Conservation (phyloP, 495 filamentous ascomycete species). For the Neurospora sp. region DNA sequence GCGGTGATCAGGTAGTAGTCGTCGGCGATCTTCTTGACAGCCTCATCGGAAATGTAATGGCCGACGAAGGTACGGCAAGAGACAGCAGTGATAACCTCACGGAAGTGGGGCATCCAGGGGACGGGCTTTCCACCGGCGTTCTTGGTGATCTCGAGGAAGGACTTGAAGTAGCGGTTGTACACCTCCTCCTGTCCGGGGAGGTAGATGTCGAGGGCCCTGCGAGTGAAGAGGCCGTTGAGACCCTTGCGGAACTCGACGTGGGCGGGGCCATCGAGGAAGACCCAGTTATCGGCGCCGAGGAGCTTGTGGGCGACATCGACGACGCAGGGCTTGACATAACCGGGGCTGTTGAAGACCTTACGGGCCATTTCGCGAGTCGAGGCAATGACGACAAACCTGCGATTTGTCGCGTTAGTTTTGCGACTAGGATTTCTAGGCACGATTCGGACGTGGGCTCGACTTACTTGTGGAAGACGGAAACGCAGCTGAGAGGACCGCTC, state of each 20-base stretch:
- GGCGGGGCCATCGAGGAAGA: constrained; percentile 90
- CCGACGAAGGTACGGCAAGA: constrained; percentile 95
- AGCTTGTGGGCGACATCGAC: constrained; percentile 94
- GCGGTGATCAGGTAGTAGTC: constrained; percentile 96
- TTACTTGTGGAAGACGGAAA: constrained; percentile 98
- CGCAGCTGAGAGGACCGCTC: constrained; percentile 85
- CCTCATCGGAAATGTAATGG: constrained; percentile 82
- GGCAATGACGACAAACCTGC: constrained; percentile 93
- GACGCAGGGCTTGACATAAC: constrained; percentile 91
- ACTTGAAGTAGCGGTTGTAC: constrained; percentile 76
- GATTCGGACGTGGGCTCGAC: constrained; percentile 16
- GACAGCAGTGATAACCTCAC: constrained; percentile 91
- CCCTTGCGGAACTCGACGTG: constrained; percentile 98
- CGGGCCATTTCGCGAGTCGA: constrained; percentile 92
- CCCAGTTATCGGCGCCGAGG: constrained; percentile 87
- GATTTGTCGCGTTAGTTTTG: neutral
- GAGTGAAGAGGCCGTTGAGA: constrained; percentile 89
- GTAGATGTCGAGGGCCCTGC: constrained; percentile 76
- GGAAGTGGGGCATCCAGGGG: constrained; percentile 87
- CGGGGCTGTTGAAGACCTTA: constrained; percentile 93
- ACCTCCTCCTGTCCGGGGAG: constrained; percentile 88
- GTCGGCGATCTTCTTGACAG: constrained; percentile 89
- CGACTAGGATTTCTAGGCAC: neutral
- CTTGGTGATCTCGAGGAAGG: constrained; percentile 65
- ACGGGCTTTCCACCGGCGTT: constrained; percentile 58